Percentiles rank a stretch among this genome's conserved stretches.
Evolutionary conservation across 2,329 filamentous ascomycete genomes (phyloP).

Genomic region (Aspergillus hiratsukae): DNA sequence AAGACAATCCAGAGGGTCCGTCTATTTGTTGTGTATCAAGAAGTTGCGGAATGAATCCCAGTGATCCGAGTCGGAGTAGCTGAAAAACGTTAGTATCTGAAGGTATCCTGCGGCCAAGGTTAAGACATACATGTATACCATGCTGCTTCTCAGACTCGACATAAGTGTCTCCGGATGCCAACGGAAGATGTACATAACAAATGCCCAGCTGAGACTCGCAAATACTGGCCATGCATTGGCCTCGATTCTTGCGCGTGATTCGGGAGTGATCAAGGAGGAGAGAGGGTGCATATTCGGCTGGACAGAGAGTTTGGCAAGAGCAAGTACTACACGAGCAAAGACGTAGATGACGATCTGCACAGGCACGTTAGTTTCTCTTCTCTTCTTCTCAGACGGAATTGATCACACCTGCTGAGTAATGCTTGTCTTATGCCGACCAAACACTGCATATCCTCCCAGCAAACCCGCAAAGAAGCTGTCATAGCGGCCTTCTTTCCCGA

Average conservation of each 20-base stretch:
- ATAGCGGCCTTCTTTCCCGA: conserved; percentile 62
- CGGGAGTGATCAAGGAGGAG: conserved; percentile 41
- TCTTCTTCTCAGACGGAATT: not conserved
- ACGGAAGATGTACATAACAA: conserved; percentile 92
- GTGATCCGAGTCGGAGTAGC: conserved; percentile 73
- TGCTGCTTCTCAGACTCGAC: conserved; percentile 85
- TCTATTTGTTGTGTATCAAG: conserved; percentile 72
- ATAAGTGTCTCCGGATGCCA: conserved; percentile 90
- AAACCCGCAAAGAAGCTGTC: conserved; percentile 85
- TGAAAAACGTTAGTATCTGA: conserved; percentile 25
- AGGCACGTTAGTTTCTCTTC: not conserved
- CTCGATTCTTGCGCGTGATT: conserved; percentile 49
- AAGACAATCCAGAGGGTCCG: not conserved
- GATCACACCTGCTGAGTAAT: conserved; percentile 67
- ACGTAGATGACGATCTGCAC: conserved; percentile 93
- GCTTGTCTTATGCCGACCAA: conserved; percentile 73
- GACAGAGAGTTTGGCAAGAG: conserved; percentile 76
- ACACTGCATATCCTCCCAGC: conserved; percentile 87
- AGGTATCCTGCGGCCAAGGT: not conserved
- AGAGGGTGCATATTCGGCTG: conserved; percentile 50
- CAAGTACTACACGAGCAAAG: conserved; percentile 84
- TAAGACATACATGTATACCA: conserved; percentile 85
- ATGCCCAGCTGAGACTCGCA: conserved; percentile 83
- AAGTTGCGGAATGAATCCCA: conserved; percentile 87
- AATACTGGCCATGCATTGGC: conserved; percentile 88